Percentiles rank a stretch among this genome's conserved stretches.
These are phyloP conservation scores for Aspergillus sp. DNA, from an alignment of 2,329 filamentous ascomycete genomes.

Conservation along the genomic window DNA sequence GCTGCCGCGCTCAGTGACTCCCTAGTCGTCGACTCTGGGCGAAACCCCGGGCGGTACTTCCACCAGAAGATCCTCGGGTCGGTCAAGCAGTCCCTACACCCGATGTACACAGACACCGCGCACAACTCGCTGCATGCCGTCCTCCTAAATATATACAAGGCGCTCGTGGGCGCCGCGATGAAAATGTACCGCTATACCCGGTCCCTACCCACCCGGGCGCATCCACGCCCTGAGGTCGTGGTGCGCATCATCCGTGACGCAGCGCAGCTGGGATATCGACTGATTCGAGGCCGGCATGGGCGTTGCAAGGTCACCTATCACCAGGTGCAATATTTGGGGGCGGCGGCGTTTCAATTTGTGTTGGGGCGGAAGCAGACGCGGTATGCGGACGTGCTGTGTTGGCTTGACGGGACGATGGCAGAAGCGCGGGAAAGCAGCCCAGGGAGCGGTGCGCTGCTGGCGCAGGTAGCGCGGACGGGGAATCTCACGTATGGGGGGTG, in stretches of 20 bases:
- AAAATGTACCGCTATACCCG: slow-evolving; percentile 65
- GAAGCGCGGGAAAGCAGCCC: slow-evolving; percentile 37
- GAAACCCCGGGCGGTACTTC: slow-evolving; percentile 72
- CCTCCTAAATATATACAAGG: slow-evolving; percentile 70
- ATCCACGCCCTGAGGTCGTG: slow-evolving; percentile 61
- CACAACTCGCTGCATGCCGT: slow-evolving; percentile 73
- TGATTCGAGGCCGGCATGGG: slow-evolving; percentile 58
- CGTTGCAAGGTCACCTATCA: slow-evolving; percentile 58
- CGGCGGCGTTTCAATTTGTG: slow-evolving; percentile 68
- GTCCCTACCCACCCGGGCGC: slow-evolving; percentile 55
- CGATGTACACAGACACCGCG: slow-evolving; percentile 52
- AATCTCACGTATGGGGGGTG: slow-evolving; percentile 37
- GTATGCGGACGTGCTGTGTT: slow-evolving; percentile 64
- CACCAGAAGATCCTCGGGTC: slow-evolving; percentile 71
- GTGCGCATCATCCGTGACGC: slow-evolving; percentile 66
- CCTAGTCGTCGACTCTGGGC: slow-evolving; percentile 75
- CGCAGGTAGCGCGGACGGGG: slow-evolving; percentile 34
- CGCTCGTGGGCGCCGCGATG: slow-evolving; percentile 74
- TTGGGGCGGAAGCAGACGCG: slow-evolving; percentile 70
- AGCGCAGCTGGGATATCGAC: slow-evolving; percentile 61
- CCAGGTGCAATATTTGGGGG: slow-evolving; percentile 66
- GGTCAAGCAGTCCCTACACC: slow-evolving; percentile 81
- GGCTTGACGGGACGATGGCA: slow-evolving; percentile 58
- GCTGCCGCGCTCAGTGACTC: slow-evolving; percentile 63
- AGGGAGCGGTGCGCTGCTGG: slow-evolving; percentile 33